Percentiles rank a stretch among this genome's conserved stretches.
Evolutionary conservation across 768 basidiomycete genomes (phyloP).

Genomic region (Fomitopsis serialis): DNA sequence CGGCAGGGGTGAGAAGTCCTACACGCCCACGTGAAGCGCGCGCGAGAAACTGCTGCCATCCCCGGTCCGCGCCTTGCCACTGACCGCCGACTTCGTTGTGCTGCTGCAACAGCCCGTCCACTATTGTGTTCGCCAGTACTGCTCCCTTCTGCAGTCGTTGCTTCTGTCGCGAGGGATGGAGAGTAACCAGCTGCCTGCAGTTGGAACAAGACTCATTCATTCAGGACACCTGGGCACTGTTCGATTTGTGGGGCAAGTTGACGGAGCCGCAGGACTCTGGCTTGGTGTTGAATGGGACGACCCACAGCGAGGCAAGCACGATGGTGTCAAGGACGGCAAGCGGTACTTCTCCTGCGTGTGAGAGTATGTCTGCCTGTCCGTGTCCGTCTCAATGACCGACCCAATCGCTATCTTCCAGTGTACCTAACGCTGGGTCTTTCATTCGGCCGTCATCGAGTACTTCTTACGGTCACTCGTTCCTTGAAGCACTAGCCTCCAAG

Average conservation of each 20-base stretch:
- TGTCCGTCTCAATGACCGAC: neutral
- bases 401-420: slow-evolving; percentile 30
- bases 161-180: too few relatives aligned
- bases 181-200: slow-evolving; percentile 24
- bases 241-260: slow-evolving; percentile 60
- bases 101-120: neutral
- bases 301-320: slow-evolving; percentile 77
- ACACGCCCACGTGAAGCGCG: neutral
- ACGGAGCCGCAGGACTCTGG: slow-evolving; percentile 67
- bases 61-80: neutral
- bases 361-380: slow-evolving; percentile 9
- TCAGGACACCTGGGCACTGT: slow-evolving; percentile 62
- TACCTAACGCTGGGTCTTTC: slow-evolving; percentile 68
- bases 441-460: slow-evolving; percentile 63
- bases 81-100: neutral
- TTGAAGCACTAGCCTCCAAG: slow-evolving; percentile 67
- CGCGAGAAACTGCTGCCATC: neutral
- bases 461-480: slow-evolving; percentile 63
- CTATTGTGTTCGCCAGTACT: too few relatives aligned
- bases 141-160: too few relatives aligned
- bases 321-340: slow-evolving; percentile 72
- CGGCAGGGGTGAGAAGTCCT: neutral
- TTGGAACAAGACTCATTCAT: slow-evolving; percentile 52
- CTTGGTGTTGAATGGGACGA: slow-evolving; percentile 99
- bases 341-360: slow-evolving; percentile 79